These are phyloP conservation scores for Aspergillus latus DNA, from an alignment of 2,329 filamentous ascomycete genomes.

Conservation along the genomic window DNA sequence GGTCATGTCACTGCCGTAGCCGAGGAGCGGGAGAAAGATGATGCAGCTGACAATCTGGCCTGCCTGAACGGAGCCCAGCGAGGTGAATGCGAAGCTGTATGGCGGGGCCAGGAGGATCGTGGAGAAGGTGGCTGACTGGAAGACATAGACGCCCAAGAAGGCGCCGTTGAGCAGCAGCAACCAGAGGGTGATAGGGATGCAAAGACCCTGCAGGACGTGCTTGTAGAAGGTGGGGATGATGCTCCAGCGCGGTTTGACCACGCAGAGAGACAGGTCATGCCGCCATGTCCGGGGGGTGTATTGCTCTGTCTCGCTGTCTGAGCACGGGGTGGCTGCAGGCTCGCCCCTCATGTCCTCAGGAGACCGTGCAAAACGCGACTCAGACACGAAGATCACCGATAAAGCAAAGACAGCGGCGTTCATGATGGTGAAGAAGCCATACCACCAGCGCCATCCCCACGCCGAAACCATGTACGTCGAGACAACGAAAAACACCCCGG, in stretches of 20 bases:
- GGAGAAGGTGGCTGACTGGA: conserved; percentile 11
- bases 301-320: background rate
- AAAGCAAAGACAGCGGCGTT: conserved; percentile 5
- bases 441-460: conserved; percentile 19
- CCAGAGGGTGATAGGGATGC: conserved; percentile 15
- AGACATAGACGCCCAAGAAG: conserved; percentile 16
- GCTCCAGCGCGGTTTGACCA: conserved; percentile 1
- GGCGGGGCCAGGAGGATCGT: conserved; percentile 10
- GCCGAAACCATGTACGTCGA: conserved; percentile 14
- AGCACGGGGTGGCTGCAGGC: background rate
- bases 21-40: conserved; percentile 15
- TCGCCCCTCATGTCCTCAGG: conserved; percentile 6
- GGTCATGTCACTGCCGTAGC: conserved; percentile 13
- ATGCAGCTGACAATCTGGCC: conserved; percentile 15
- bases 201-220: conserved; percentile 14
- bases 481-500: conserved; percentile 8
- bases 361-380: conserved; percentile 7
- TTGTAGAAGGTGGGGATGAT: conserved; percentile 14
- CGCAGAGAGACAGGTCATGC: background rate
- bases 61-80: conserved; percentile 11
- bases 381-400: conserved; percentile 4
- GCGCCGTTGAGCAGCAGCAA: conserved; percentile 14
- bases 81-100: conserved; percentile 8
- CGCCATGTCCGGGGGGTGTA: conserved; percentile 10
- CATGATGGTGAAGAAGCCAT: conserved; percentile 15